phyloP scores from a whole-genome alignment of 2,329 filamentous ascomycete species.

The Neurospora crassa region DNA sequence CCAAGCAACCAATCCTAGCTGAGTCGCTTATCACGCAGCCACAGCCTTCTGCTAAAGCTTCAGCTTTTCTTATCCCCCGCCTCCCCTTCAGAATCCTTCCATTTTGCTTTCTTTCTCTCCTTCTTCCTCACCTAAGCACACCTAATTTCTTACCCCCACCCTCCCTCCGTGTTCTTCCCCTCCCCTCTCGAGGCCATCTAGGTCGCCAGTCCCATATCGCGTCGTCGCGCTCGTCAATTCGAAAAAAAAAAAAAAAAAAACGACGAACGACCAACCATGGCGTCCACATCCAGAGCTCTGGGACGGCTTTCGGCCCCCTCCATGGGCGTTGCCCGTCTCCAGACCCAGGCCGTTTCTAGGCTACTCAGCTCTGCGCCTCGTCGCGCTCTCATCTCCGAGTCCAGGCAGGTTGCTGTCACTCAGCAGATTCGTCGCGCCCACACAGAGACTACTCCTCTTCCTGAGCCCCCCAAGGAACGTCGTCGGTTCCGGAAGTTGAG shows the following conservation, averaged over 20 bases:
- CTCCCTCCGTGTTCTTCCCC: not conserved
- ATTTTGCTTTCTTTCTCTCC: not conserved
- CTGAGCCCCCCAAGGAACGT: slow-evolving; percentile 38
- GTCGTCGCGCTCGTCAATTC: slow-evolving; percentile 15
- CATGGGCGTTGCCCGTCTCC: slow-evolving; percentile 18
- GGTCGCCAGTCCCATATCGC: not conserved
- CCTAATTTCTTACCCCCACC: not conserved
- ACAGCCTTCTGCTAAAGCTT: not conserved
- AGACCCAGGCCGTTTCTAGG: slow-evolving; percentile 16
- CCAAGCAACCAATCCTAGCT: not conserved
- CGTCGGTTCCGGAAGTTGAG: slow-evolving; percentile 61
- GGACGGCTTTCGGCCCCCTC: slow-evolving; percentile 22
- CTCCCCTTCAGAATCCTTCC: not conserved
- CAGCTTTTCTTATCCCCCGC: not conserved
- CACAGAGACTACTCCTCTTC: slow-evolving; percentile 18
- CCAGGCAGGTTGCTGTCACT: slow-evolving; percentile 16
- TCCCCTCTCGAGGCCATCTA: not conserved
- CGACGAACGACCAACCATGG: slow-evolving; percentile 16
- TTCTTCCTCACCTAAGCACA: slow-evolving; percentile 1
- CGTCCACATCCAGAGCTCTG: slow-evolving; percentile 25
- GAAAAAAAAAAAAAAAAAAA: slow-evolving; percentile 3
- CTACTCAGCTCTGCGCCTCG: slow-evolving; percentile 20
- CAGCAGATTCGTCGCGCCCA: slow-evolving; percentile 21
- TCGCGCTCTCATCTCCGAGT: slow-evolving; percentile 13
- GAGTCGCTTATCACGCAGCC: not conserved